These are phyloP conservation scores for Plasmodium falciparum DNA, from an alignment of 169 alveolate genomes.

Conservation along the genomic window DNA sequence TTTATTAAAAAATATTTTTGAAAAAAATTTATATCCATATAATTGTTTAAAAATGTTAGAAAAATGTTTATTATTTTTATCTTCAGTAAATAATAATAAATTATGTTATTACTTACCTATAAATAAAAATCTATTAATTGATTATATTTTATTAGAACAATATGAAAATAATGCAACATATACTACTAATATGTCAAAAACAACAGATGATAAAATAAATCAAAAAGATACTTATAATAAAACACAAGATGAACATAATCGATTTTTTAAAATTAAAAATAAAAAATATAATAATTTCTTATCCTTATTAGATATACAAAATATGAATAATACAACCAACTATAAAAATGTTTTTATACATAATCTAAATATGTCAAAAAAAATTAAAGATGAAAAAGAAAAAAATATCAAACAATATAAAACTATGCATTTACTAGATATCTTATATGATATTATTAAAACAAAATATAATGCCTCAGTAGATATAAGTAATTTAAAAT, in stretches of 20 bases:
- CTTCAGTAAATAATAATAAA: constrained; percentile 71
- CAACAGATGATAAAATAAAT: background rate
- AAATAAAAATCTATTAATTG: constrained; percentile 60
- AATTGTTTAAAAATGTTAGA: constrained; percentile 69
- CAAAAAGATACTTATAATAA: background rate
- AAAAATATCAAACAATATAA: constrained; percentile 32
- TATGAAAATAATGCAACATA: constrained; percentile 11
- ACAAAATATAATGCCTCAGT: constrained; percentile 45
- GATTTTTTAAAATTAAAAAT: constrained; percentile 33
- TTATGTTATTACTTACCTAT: constrained; percentile 69
- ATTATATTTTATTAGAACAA: constrained; percentile 68
- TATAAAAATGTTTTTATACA: constrained; percentile 71
- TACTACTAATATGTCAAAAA: background rate
- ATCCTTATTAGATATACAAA: constrained; percentile 56
- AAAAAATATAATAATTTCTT: constrained; percentile 35
- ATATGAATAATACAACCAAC: constrained; percentile 11
- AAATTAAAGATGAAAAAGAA: constrained; percentile 14
- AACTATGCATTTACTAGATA: constrained; percentile 64
- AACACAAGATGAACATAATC: constrained; percentile 4
- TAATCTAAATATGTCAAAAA: constrained; percentile 24
- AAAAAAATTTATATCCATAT: constrained; percentile 57
- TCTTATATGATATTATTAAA: constrained; percentile 53
- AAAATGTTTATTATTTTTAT: constrained; percentile 50
- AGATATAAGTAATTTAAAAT: constrained; percentile 63
- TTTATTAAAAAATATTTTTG: constrained; percentile 47